Base-by-base conservation (phyloP, 371 early-diverging fungal species). In the Mucor plumbeus region DNA sequence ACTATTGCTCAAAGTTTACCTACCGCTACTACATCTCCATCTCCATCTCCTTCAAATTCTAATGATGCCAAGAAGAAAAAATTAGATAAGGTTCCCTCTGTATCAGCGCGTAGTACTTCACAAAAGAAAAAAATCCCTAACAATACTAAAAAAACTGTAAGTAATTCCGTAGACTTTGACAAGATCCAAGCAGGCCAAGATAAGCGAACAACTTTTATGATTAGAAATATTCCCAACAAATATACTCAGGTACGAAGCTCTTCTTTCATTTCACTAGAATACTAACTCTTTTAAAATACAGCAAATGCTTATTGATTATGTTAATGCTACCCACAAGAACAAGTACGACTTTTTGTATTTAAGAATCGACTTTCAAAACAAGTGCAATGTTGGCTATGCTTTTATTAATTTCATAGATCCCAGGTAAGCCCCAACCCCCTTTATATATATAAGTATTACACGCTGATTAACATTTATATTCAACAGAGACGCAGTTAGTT, bases 301-400 rank as follows among this genome's bases (percentile, higher is more conserved):
- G 61, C 15, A 61, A 61, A 61, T 61, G 61, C 19, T 61, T 5
- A 61, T 61, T 35, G 48, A 61, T 36, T 47, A 44, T 15, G 76
- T 98, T 41, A 88, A 96, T 71, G 85, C 90, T 11, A 91, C 90
- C 0, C 95, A 94, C 71, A 72, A 79, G 56, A 91, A 88, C 40
- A 71, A 83, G 14, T 92, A 85, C 70, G 94, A 96, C 70, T 97
- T 97, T 73, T 56, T 97, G 10, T 97, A 97, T 77, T 80, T 97
- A n/a, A 80, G 97, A 38, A 95, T 96, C 81, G 97, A 97, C 69
- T 96, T 96, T 75, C 88, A 87, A 70, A 95, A 95, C 73, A 79
- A 85, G 66, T 94, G 94, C 70, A 94, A 94, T 71, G 92, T 92
- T 19, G 94, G 93, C 1, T 94, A 96, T 73, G 95, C 96, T 1